Percentiles rank a stretch among this genome's conserved stretches.
Evolutionary conservation across 225 moss, liverwort and hornwort genomes (phyloP).

Genomic region (Polytrichum commune): DNA sequence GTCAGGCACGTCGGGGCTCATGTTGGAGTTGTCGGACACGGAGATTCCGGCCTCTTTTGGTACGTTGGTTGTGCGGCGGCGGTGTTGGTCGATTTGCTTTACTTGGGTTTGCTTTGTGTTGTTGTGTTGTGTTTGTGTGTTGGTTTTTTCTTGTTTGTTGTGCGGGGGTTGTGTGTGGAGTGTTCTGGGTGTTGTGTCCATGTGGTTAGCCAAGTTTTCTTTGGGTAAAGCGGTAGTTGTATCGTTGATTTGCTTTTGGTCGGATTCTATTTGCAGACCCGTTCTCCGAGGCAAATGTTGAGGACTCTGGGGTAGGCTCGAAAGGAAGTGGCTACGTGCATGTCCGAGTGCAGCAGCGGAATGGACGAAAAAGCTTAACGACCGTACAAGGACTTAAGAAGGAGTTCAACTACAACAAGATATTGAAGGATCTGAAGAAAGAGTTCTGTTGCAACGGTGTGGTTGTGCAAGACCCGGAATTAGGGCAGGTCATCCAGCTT

Average conservation of each 20-base stretch:
- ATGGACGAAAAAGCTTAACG: conserved; percentile 86
- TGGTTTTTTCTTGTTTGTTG: not conserved
- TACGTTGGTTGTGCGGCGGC: conserved; percentile 6
- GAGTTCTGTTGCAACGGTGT: conserved; percentile 90
- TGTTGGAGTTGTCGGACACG: conserved; percentile 61
- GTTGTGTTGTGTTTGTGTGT: not conserved
- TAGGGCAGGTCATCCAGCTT: conserved; percentile 87
- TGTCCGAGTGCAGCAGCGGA: conserved; percentile 90
- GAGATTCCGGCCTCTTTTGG: conserved; percentile 57
- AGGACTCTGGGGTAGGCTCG: conserved; percentile 85
- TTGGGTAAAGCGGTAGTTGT: not conserved
- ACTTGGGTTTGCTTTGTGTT: not conserved
- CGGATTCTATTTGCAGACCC: conserved; percentile 43
- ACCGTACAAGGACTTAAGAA: conserved; percentile 84
- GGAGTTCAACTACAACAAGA: conserved; percentile 87
- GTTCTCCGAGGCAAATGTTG: conserved; percentile 93
- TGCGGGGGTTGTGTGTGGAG: not conserved
- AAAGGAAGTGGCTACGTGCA: conserved; percentile 80
- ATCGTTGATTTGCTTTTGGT: not conserved
- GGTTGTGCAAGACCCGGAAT: conserved; percentile 78
- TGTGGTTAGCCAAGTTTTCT: not conserved
- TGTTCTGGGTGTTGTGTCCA: not conserved
- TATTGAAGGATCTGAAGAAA: conserved; percentile 83
- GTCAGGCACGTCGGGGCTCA: conserved; percentile 59
- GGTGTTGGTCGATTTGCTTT: not conserved